Percentiles rank a stretch among this genome's conserved stretches.
Evolutionary conservation across 805 yeast species (phyloP).

Genomic region (Saturnispora dispora): DNA sequence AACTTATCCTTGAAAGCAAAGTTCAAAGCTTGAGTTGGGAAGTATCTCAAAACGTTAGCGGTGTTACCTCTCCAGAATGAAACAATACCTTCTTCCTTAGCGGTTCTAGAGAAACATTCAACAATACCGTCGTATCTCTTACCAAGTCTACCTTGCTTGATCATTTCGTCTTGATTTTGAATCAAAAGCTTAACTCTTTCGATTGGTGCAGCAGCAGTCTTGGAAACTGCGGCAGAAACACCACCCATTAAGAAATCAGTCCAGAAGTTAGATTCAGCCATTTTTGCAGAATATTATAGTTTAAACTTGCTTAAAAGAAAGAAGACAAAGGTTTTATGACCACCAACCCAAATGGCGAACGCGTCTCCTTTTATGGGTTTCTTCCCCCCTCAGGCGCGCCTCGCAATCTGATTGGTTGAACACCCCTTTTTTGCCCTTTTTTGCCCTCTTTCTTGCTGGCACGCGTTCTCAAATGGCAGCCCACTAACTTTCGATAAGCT

Average conservation of each 20-base stretch:
- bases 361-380: constrained; percentile 2
- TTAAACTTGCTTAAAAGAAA: constrained; percentile 11
- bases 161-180: constrained; percentile 97
- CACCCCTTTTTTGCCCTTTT: not conserved
- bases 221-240: constrained; percentile 97
- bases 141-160: constrained; percentile 93
- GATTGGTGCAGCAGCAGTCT: constrained; percentile 95
- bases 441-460: not conserved
- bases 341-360: not conserved
- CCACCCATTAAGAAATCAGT: constrained; percentile 92
- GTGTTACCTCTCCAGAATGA: constrained; percentile 99
- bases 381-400: not conserved
- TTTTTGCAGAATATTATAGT: constrained; percentile 14
- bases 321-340: constrained; percentile 5
- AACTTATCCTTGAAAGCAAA: constrained; percentile 97
- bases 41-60: constrained; percentile 96
- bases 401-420: not conserved
- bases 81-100: constrained; percentile 83
- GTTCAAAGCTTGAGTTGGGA: constrained; percentile 98
- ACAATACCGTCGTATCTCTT: constrained; percentile 79
- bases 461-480: not conserved
- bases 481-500: not conserved
- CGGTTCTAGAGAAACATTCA: constrained; percentile 93
- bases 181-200: constrained; percentile 94
- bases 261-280: constrained; percentile 35